Conservation (phyloP, 2,329 filamentous ascomycete species). For the Aspergillus sp. region DNA sequence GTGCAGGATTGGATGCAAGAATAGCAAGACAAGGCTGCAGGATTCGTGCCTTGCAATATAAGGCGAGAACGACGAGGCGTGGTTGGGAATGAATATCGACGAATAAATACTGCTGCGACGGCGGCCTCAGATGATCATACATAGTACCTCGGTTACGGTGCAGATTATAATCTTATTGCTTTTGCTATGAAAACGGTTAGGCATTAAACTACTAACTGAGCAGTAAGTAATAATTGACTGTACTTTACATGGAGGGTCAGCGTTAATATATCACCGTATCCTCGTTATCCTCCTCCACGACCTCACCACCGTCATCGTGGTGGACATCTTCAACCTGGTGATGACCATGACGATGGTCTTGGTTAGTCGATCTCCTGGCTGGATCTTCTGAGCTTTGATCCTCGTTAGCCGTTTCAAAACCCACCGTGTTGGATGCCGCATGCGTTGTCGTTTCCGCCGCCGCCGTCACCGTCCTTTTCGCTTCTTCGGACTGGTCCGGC, state of each 20-base stretch:
- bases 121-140: neutral
- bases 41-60: neutral
- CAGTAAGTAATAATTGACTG: neutral
- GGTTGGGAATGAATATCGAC: neutral
- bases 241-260: neutral
- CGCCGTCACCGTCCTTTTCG: too few species aligned
- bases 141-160: conserved; percentile 5
- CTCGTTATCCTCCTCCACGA: conserved; percentile 76
- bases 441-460: conserved; percentile 33
- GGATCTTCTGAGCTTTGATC: conserved; percentile 8
- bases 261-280: conserved; percentile 79
- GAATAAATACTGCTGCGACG: neutral
- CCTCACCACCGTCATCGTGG: conserved; percentile 64
- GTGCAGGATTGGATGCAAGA: too few species aligned
- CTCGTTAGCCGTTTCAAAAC: conserved; percentile 12
- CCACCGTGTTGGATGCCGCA: conserved; percentile 33
- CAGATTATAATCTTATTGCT: too few species aligned
- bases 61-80: neutral
- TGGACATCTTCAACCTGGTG: conserved; percentile 35
- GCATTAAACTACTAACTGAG: neutral
- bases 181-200: too few species aligned
- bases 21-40: too few species aligned
- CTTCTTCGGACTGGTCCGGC: too few species aligned
- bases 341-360: conserved; percentile 23
- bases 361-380: conserved; percentile 19